Base-by-base conservation (phyloP, 228 moss, liverwort and hornwort genomes). In the Sphagnum fallax region DNA sequence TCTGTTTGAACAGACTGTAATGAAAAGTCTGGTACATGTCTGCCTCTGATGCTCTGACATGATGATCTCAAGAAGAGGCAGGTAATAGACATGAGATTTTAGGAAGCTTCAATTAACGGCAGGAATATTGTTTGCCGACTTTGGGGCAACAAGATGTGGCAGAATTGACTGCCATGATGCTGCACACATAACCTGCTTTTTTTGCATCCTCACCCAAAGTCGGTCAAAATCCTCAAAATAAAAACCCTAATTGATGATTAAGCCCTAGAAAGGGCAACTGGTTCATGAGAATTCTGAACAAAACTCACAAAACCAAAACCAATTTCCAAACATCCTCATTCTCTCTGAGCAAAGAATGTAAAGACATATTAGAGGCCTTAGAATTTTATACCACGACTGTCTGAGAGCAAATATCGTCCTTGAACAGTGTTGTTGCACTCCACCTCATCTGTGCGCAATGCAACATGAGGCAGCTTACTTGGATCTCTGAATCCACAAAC, bases 171-270 rank as follows among this genome's bases (percentile, higher is more conserved):
- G 81, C 81, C 86, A 83, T 87, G 71, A 90, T 82, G 70, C 63
- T 88, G 83, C 91, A 94, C 47, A 91, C 88, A 77, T 88, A 82
- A 47, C 94, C 89, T 90, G 84, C 67, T 61, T 74, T 16, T 69
- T 52, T 32, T 32, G 32, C 32, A 68, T 50, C 6, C 52, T 16
- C 57, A 70, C 51, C 52, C 6, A 61, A 14, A 18, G 16, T 50
- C 6, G 49, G 16, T 48, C 18, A 69, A 6, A 48, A 7, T 55
- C 53, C 0, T 55, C 53, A 55, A 55, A 71, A 55, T 12, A 55
- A 55, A 7, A 12, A 55, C 53, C 8, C 53, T 57, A 67, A 52
- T 52, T 63, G 15, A 50, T 18, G 50, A 4, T 32, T 63, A 4
- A 57, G 5, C 15, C 12, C 47, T 15, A 10, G 49, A 5, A 8